These are phyloP conservation scores for Xylaria sp. DNA, from an alignment of 2,329 filamentous ascomycete species.

Conservation along the genomic window DNA sequence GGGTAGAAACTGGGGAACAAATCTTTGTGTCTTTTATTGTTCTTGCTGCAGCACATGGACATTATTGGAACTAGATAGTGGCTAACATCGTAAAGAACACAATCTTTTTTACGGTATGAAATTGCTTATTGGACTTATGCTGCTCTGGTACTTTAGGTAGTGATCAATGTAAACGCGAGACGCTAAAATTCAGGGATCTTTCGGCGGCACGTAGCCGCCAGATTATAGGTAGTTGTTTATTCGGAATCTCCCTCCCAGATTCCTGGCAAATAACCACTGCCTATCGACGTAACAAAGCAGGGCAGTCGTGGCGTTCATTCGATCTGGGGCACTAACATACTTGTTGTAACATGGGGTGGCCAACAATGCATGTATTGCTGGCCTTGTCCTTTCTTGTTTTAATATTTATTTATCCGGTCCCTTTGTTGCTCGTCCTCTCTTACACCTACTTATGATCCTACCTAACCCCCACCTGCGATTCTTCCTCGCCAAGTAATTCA, in stretches of 20 bases:
- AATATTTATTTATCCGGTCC: constrained; percentile 3
- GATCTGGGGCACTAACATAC: constrained; percentile 8
- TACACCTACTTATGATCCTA: constrained; percentile 17
- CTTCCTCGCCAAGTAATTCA: constrained; percentile 9
- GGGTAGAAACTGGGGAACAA: not conserved
- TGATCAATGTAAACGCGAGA: not conserved
- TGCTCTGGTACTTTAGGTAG: not conserved
- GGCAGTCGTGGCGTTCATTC: constrained; percentile 7
- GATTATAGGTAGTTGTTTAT: not conserved
- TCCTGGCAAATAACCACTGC: constrained; percentile 20
- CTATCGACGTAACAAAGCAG: not conserved
- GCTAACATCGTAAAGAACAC: not conserved
- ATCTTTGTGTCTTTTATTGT: not conserved
- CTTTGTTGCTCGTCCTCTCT: constrained; percentile 26
- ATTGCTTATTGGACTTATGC: not conserved
- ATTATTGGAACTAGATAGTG: not conserved
- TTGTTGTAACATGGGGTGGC: constrained; percentile 24
- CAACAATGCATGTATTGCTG: constrained; percentile 1
- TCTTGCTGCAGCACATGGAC: not conserved
- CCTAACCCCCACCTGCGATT: not conserved
- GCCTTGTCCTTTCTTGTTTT: constrained; percentile 5
- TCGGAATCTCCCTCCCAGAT: not conserved
- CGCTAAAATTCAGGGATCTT: constrained; percentile 5
- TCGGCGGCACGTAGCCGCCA: constrained; percentile 35
- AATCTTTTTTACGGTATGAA: not conserved